Base-by-base conservation (phyloP, 129 eudicot genomes). In the Artemisia tridentata region DNA sequence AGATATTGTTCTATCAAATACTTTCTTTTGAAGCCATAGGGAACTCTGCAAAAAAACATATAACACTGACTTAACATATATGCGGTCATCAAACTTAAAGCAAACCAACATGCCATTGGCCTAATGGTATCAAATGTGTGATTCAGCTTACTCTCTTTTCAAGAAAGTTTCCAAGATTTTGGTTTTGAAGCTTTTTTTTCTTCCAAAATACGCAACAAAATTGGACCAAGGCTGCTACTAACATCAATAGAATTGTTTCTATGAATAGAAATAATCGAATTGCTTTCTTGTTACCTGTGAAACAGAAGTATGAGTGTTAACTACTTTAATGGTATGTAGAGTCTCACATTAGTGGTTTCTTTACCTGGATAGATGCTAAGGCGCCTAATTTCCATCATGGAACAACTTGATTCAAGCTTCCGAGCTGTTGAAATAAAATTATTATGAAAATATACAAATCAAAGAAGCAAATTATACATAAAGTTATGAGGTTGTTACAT, bases 141-240 rank as follows among this genome's bases (percentile, higher is more conserved):
- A 12, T 2, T 48, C 38, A 27, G 27, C 97, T 79, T 86, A 95
- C 99, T 81, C 99, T 81, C 65, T 88, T 95, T 69, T 90, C 97
- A 5, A 95, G 83, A 70, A 95, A 95, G 65, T 72, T 81, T 47
- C 96, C 93, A 25, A 95, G 93, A 62, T 79, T 74, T 74, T 82
- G 96, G 50, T 55, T 83, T 81, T 81, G 96, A 73, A 95, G 89
- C 85, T 90, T 95, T 81, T 74, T 84, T 72, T 95, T 95, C 71
- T 63, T 75, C 97, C 97, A 90, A 73, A 95, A 90, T 65, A 90
- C 73, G 69, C 88, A 86, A 71, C 99, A 95, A 73, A 82, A 85
- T 21, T 89, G 69, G n/a, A 85, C 96, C 12, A 82, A 19, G 59
- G 80, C 75, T 58, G 83, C 87, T 58, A 86, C 79, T 62, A 90